Conservation (phyloP, 2,329 filamentous ascomycete genomes). For the Balansia obtecta region DNA sequence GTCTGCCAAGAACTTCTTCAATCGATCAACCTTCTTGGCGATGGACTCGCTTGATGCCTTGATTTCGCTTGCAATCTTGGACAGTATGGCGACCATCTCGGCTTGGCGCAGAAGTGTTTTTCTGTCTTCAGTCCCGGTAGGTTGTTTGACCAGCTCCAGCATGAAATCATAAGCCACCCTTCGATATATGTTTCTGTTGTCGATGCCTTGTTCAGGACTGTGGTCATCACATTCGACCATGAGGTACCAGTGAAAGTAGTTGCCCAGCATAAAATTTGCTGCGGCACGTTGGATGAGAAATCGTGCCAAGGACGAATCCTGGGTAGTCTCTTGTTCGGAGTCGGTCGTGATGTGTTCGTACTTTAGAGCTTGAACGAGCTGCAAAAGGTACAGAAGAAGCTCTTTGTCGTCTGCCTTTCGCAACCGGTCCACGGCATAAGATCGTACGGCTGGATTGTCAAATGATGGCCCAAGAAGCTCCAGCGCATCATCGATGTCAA, state of each 20-base stretch:
- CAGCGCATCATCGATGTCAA: slow-evolving; percentile 91
- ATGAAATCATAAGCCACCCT: slow-evolving; percentile 96
- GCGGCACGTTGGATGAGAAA: slow-evolving; percentile 85
- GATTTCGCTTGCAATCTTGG: slow-evolving; percentile 80
- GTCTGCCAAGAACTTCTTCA: slow-evolving; percentile 77
- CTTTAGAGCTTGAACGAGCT: slow-evolving; percentile 91
- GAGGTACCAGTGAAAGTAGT: slow-evolving; percentile 95
- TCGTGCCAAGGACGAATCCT: slow-evolving; percentile 73
- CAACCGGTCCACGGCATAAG: slow-evolving; percentile 85
- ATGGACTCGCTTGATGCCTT: slow-evolving; percentile 69
- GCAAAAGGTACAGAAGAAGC: slow-evolving; percentile 77
- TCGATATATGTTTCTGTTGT: slow-evolving; percentile 75
- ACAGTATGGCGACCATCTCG: slow-evolving; percentile 76
- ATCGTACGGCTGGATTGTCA: slow-evolving; percentile 74
- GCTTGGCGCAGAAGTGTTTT: slow-evolving; percentile 74
- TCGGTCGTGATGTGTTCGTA: slow-evolving; percentile 67
- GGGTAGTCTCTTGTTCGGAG: slow-evolving; percentile 40
- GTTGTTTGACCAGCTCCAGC: slow-evolving; percentile 63
- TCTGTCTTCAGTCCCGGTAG: slow-evolving; percentile 59
- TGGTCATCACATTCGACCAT: slow-evolving; percentile 93
- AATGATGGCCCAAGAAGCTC: slow-evolving; percentile 89
- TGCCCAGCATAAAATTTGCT: slow-evolving; percentile 80
- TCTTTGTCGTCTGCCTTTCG: slow-evolving; percentile 90
- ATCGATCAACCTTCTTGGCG: slow-evolving; percentile 65
- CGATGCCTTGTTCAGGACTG: slow-evolving; percentile 60